Evolutionary conservation across 495 filamentous ascomycete species (phyloP).

Genomic region (Emericellopsis terricola): DNA sequence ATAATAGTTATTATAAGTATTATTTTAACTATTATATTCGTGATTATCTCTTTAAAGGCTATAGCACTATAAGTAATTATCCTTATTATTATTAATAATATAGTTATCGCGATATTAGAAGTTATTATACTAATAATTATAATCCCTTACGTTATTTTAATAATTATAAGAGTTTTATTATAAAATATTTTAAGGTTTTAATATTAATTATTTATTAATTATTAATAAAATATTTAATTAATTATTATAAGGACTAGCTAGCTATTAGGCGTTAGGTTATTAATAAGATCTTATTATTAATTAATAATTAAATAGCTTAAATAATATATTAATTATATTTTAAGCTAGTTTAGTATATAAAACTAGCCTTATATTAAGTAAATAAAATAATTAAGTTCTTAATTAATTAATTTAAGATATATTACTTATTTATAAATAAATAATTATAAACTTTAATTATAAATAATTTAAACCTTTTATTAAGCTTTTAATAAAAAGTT

Average conservation of each 20-base stretch:
- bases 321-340: neutral
- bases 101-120: neutral
- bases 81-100: no score
- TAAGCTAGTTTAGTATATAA: neutral
- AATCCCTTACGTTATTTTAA: neutral
- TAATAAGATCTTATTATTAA: neutral
- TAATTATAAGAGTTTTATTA: neutral
- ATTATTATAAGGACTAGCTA: neutral
- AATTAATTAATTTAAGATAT: neutral
- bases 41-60: no score
- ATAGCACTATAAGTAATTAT: no score
- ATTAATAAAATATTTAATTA: neutral
- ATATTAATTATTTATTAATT: neutral
- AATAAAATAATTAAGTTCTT: neutral
- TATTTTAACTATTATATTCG: no score
- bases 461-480: no score
- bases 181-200: neutral
- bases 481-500: no score
- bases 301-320: neutral
- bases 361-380: neutral
- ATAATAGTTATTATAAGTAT: no score
- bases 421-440: neutral
- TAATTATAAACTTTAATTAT: no score
- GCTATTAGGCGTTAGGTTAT: neutral
- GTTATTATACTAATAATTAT: neutral